Base-by-base conservation (phyloP, 208 protist species). In the Herpetomonas samuelpessoai region DNA sequence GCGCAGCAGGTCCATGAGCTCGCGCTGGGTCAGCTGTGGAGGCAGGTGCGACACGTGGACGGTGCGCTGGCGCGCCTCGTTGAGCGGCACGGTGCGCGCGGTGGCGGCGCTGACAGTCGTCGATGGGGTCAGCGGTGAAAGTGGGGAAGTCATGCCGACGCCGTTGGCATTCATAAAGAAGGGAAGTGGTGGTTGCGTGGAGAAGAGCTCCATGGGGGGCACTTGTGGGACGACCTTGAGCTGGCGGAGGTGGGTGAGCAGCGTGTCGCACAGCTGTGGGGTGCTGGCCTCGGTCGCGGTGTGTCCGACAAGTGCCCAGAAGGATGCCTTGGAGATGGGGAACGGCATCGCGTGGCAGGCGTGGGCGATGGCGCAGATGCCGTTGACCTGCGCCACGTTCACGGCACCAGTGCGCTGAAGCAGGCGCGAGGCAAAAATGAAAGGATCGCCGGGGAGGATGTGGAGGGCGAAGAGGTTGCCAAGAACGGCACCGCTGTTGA, bases 31-130 rank as follows among this genome's bases (percentile, higher is more conserved):
- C 28, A 91, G 56, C 46, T 66, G 50, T 4, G 80, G 68, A 3
- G 84, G 77, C 16, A 94, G 57, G 57, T 88, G 84, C 0, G 88
- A 94, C 6, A 94, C 50, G 58, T 91, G 91, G 12, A 94, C 47
- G 6, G 88, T 94, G 22, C 83, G 77, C n/a, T 65, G 73, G 55
- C 76, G 81, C 38, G 71, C 71, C 10, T 84, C 75, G n/a, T 78
- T 63, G 35, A 41, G 35, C 35, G 6, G 35, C 35, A 14, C 35
- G 9, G 35, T 26, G 66, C 62, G 16, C 39, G 64, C 2, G 52
- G 38, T 4, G 47, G 45, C 57, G 46, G 70, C 57, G 41, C 29
- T 25, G 31, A 24, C 38, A 45, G n/a, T 0, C 27, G 54, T 44
- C 26, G 57, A 4, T 16, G 1, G 12, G 50, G n/a, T 19, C 22